Evolutionary conservation across 768 basidiomycete genomes (phyloP).

Genomic region (Tulasnella sp.): DNA sequence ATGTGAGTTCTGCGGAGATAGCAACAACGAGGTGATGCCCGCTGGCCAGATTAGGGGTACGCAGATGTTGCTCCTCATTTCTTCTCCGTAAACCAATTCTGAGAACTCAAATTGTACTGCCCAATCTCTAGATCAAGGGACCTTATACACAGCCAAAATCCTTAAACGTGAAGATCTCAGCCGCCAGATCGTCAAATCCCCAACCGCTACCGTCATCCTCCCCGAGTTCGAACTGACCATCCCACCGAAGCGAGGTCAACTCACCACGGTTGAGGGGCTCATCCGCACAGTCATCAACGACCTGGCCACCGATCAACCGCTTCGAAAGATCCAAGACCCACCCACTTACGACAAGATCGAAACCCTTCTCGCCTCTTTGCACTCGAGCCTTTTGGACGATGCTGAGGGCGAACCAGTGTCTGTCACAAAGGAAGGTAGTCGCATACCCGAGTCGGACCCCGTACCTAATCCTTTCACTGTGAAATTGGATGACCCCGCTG

Average conservation of each 20-base stretch:
- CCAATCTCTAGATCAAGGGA: slow-evolving; percentile 58
- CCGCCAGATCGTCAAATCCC: slow-evolving; percentile 86
- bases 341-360: slow-evolving; percentile 64
- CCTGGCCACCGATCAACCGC: slow-evolving; percentile 67
- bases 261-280: slow-evolving; percentile 95
- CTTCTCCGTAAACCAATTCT: background rate
- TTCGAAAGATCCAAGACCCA: slow-evolving; percentile 70
- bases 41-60: slow-evolving; percentile 76
- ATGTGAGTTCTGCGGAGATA: slow-evolving; percentile 81
- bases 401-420: slow-evolving; percentile 31
- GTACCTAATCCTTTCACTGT: slow-evolving; percentile 50
- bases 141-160: slow-evolving; percentile 68
- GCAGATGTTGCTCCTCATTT: slow-evolving; percentile 23
- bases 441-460: slow-evolving; percentile 25
- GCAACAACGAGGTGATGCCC: slow-evolving; percentile 90
- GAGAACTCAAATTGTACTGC: background rate
- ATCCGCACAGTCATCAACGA: slow-evolving; percentile 73
- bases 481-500: slow-evolving; percentile 82
- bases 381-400: slow-evolving; percentile 48
- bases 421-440: background rate
- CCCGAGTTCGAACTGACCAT: slow-evolving; percentile 88
- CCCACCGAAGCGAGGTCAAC: slow-evolving; percentile 73
- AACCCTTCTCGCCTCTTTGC: slow-evolving; percentile 52
- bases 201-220: slow-evolving; percentile 66
- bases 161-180: slow-evolving; percentile 67